Conservation (phyloP, 1,284 basidiomycete genomes). For the Ceratobasidium sp. region DNA sequence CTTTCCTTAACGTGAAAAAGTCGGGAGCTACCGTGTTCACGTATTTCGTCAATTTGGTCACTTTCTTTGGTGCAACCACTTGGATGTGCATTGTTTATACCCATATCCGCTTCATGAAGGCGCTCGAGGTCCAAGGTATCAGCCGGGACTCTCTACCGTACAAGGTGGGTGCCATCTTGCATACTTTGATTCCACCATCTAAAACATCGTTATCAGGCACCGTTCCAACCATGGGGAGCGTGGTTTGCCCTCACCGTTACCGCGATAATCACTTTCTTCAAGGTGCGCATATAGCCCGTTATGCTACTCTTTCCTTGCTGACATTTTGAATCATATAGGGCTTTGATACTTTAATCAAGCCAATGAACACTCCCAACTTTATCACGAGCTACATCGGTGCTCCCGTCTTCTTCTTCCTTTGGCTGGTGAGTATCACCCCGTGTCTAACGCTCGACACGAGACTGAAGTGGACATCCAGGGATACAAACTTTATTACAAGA, state of each 20-base stretch:
- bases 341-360: constrained; percentile 71
- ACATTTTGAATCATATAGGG: constrained; percentile 54
- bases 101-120: constrained; percentile 80
- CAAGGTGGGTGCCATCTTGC: constrained; percentile 18
- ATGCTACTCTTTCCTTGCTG: not conserved
- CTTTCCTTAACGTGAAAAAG: constrained; percentile 72
- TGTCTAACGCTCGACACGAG: not conserved
- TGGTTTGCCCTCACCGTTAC: constrained; percentile 74
- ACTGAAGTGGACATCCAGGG: constrained; percentile 53
- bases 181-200: constrained; percentile 61
- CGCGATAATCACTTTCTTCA: constrained; percentile 74
- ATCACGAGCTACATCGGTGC: constrained; percentile 64
- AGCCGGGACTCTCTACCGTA: constrained; percentile 67
- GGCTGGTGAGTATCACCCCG: constrained; percentile 54
- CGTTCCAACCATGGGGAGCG: constrained; percentile 72
- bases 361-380: constrained; percentile 70
- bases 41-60: constrained; percentile 79
- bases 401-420: constrained; percentile 68
- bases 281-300: constrained; percentile 55
- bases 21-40: constrained; percentile 71
- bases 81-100: constrained; percentile 80
- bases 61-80: constrained; percentile 77
- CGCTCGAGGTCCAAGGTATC: constrained; percentile 74
- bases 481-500: constrained; percentile 70
- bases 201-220: constrained; percentile 60